These are phyloP conservation scores for Pleochaeta shiraiana DNA, from an alignment of 2,329 filamentous ascomycete species.

Conservation along the genomic window DNA sequence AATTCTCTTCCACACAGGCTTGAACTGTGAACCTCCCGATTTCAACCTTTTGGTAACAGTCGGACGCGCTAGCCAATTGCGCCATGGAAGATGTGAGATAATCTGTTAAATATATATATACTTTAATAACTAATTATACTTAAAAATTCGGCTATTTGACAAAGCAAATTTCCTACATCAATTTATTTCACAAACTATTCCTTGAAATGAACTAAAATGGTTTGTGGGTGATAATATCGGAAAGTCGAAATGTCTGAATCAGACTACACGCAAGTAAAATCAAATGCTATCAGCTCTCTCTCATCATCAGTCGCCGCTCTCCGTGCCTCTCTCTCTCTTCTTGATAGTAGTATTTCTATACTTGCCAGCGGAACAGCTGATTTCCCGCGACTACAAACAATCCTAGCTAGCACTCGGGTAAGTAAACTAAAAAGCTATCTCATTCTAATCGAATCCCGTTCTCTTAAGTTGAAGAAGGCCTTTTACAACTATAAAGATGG, in stretches of 20 bases:
- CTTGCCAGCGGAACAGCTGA: constrained; percentile 19
- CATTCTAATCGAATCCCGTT: too few species aligned
- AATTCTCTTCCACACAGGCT: constrained; percentile 6
- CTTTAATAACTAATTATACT: too few species aligned
- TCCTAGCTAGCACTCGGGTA: constrained; percentile 19
- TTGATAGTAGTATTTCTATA: constrained; percentile 20
- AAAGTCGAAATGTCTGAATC: neutral
- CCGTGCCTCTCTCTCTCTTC: constrained; percentile 19
- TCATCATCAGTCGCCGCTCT: constrained; percentile 16
- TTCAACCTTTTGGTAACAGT: neutral
- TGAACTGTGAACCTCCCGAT: constrained; percentile 6
- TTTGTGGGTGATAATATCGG: too few species aligned
- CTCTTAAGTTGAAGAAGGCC: too few species aligned
- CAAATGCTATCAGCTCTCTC: constrained; percentile 10
- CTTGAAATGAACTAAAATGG: too few species aligned
- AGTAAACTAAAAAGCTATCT: constrained; percentile 7
- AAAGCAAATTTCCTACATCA: too few species aligned
- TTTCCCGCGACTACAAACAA: constrained; percentile 19
- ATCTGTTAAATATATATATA: too few species aligned
- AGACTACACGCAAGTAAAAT: constrained; percentile 2
- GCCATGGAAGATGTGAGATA: constrained; percentile 5
- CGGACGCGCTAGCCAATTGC: constrained; percentile 6
- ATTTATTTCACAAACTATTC: too few species aligned
- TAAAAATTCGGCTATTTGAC: too few species aligned
- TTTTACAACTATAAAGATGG: too few species aligned